Base-by-base conservation (phyloP, 2,329 filamentous ascomycete genomes). In the Colletotrichum abscissum region DNA sequence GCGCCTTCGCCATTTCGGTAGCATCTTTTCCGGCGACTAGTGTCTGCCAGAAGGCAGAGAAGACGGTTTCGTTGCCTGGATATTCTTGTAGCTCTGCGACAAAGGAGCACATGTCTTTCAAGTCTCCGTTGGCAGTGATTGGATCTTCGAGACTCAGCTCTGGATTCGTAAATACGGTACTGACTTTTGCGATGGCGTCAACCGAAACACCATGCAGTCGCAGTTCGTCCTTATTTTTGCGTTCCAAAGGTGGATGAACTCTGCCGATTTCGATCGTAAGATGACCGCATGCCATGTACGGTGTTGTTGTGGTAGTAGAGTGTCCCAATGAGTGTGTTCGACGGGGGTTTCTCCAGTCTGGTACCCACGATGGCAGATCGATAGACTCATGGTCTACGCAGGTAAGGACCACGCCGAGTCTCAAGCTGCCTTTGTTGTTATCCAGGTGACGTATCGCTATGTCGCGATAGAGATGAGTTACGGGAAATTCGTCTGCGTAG, bases 91-190 rank as follows among this genome's bases (percentile, higher is more conserved):
- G 22, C 9, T 57, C 7, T 0, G 30, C 28, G 0, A 58, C 49
- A n/a, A 72, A 68, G 0, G 8, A 19, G 9, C 14, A 19, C 1
- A 63, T 19, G 5, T 26, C 11, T 2, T 38, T 22, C n/a, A 72
- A n/a, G 1, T 57, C 33, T 35, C 62, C 19, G 6, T 63, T 67
- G 1, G 28, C 16, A 1, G 33, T 46, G 5, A n/a, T 9, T 3
- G 57, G 3, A 85, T 88, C n/a, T 85, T 35, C 24, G n/a, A 16
- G 14, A 26, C 6, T 42, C 12, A 62, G 33, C 4, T 67, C 63
- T 9, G 63, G 63, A 14, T 46, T 22, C 9, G 46, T 35, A 3
- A 67, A 57, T 0, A 46, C 9, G 8, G n/a, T 11, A 19, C 69
- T 30, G 1, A 56, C 11, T 22, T 22, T n/a, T 11, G 28, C 33